Conservation (phyloP, 2,329 filamentous ascomycete species). For the Sclerotinia trifoliorum region DNA sequence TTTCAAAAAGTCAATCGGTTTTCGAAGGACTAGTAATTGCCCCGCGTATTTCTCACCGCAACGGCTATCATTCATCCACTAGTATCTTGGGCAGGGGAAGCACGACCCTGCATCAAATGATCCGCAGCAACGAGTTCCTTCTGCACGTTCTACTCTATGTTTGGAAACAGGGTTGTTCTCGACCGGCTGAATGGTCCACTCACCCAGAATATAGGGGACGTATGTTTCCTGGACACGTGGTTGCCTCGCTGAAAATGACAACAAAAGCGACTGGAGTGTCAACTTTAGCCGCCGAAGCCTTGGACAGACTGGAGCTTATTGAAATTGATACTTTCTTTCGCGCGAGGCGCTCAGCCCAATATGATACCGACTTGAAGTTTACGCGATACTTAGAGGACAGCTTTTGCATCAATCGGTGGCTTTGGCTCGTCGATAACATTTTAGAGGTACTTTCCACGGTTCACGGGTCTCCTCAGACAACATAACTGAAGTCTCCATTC, state of each 20-base stretch:
- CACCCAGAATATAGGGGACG: neutral
- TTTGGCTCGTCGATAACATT: neutral
- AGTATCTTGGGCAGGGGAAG: neutral
- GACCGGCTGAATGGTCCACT: neutral
- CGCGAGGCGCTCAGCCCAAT: too few species aligned
- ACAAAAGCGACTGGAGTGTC: neutral
- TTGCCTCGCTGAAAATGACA: neutral
- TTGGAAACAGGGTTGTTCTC: neutral
- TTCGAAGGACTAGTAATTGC: neutral
- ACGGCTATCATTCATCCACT: neutral
- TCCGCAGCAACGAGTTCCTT: neutral
- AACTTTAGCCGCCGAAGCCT: neutral
- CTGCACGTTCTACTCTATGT: neutral
- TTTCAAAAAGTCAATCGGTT: neutral
- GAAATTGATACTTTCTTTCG: too few species aligned
- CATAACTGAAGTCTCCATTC: neutral
- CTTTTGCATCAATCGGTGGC: neutral
- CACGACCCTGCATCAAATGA: slow-evolving; percentile 8
- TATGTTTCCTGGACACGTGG: neutral
- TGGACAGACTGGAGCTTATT: neutral
- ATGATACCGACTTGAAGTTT: neutral
- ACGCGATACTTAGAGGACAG: neutral
- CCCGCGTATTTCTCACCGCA: neutral
- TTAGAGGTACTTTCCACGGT: neutral
- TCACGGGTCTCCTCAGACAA: neutral